phyloP scores from a whole-genome alignment of 2,329 filamentous ascomycete genomes.

The Trichoderma asperellum region DNA sequence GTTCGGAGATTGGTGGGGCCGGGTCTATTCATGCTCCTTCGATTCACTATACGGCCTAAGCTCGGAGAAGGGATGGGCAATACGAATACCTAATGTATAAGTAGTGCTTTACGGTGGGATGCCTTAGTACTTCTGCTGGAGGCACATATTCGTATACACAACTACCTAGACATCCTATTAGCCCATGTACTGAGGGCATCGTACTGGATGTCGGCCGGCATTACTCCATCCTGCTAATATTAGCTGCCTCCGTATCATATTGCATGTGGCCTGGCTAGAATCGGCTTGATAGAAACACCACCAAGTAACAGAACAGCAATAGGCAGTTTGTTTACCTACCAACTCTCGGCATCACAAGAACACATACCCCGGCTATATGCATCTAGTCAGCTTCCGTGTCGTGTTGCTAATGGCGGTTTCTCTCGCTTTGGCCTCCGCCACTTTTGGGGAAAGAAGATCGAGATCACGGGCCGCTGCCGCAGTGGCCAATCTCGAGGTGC shows the following conservation, averaged over 20 bases:
- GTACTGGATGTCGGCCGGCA: neutral
- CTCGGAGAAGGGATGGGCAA: neutral
- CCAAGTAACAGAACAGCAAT: neutral
- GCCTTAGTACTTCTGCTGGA: neutral
- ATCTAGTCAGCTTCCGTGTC: neutral
- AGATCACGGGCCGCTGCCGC: neutral
- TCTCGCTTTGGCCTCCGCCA: neutral
- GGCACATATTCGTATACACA: neutral
- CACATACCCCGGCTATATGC: neutral
- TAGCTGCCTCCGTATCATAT: neutral
- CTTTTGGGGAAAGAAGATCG: conserved; percentile 1
- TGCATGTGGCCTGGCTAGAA: neutral
- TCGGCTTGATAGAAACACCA: neutral
- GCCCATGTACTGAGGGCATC: neutral
- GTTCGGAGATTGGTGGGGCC: neutral
- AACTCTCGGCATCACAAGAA: neutral
- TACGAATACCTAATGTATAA: too few relatives aligned
- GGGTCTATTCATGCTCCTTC: neutral
- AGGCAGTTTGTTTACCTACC: neutral
- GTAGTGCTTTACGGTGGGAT: too few relatives aligned
- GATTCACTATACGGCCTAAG: neutral
- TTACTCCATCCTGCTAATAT: neutral
- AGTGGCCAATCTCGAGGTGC: neutral
- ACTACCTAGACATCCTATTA: neutral
- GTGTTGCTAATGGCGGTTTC: neutral